Evolutionary conservation across 768 basidiomycete species (phyloP).

Genomic region (Lactarius psammicola): DNA sequence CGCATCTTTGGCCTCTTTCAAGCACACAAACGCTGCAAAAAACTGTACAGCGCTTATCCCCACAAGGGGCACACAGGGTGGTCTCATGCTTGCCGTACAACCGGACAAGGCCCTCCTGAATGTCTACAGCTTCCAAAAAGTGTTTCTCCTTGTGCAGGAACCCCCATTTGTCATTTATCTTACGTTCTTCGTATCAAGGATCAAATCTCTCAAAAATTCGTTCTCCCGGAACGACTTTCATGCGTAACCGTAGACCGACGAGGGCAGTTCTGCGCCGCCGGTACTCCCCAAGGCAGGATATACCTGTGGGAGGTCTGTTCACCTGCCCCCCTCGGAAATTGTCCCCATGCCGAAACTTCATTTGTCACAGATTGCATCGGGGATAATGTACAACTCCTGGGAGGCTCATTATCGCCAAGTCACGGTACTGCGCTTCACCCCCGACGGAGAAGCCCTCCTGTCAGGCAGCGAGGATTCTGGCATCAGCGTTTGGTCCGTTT

Average conservation of each 20-base stretch:
- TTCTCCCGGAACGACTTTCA: constrained; percentile 86
- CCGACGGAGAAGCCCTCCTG: constrained; percentile 74
- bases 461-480: constrained; percentile 91
- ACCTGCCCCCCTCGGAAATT: background rate
- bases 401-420: constrained; percentile 95
- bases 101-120: constrained; percentile 86
- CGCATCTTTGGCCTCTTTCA: constrained; percentile 77
- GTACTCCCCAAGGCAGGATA: constrained; percentile 83
- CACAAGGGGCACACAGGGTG: constrained; percentile 71
- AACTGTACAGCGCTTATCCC: constrained; percentile 70
- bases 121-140: constrained; percentile 94
- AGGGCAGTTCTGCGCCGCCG: constrained; percentile 82
- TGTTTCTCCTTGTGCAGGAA: constrained; percentile 34
- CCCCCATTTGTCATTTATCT: constrained; percentile 4
- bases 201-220: constrained; percentile 81
- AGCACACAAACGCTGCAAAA: constrained; percentile 66
- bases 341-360: constrained; percentile 6
- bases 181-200: constrained; percentile 53
- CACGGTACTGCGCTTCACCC: constrained; percentile 77
- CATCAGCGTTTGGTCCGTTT: constrained; percentile 84
- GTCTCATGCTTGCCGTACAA: constrained; percentile 81
- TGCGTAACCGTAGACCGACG: constrained; percentile 72
- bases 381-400: constrained; percentile 87
- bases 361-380: constrained; percentile 72
- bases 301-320: constrained; percentile 92